Base-by-base conservation (phyloP, 331 rosid species). In the Stylosanthes scabra region DNA sequence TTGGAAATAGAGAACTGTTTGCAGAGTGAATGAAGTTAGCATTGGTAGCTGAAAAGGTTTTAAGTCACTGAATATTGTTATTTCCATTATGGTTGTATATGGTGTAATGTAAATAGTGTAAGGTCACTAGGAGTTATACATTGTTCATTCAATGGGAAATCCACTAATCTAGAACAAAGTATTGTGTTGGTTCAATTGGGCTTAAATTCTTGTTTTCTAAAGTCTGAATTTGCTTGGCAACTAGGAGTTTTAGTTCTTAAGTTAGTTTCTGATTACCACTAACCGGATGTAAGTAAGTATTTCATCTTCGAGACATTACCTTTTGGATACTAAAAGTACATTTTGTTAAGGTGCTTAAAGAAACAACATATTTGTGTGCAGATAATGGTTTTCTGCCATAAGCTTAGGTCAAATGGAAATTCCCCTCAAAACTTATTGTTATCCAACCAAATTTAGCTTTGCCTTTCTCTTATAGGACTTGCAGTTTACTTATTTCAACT, bases 261-360 rank as follows among this genome's bases (percentile, higher is more conserved):
- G 13, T n/a, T 2, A 9, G 15, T 31, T 14, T n/a, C 73, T 34
- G 50, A 56, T 56, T 56, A 31, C 55, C 15, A 13, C 55, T 49
- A 49, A 49, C 6, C 49, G 68, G 74, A 58, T 57, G 51, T 11
- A 56, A 45, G 25, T 20, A 37, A 54, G 62, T 57, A n/a, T n/a
- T 27, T 63, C 45, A 12, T 52, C 5, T 61, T 20, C 3, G n/a
- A 71, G 41, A 12, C 41, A 47, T 71, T 59, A 46, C 46, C 46
- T 60, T 62, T 46, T 58, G 65, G 72, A 70, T 59, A 42, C 47
- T 50, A 56, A 52, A 63, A 10, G 11, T 42, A 20, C 11, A 59
- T 59, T 59, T 14, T 46, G 68, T 58, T 42, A 55, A 44, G 40
- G 41, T 37, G 80, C 59, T 46, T 60, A n/a, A n/a, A n/a, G n/a